Percentiles rank a stretch among this genome's conserved stretches.
Evolutionary conservation across 192 early-diverging fungal species (phyloP).

Genomic region (Podila verticillata): DNA sequence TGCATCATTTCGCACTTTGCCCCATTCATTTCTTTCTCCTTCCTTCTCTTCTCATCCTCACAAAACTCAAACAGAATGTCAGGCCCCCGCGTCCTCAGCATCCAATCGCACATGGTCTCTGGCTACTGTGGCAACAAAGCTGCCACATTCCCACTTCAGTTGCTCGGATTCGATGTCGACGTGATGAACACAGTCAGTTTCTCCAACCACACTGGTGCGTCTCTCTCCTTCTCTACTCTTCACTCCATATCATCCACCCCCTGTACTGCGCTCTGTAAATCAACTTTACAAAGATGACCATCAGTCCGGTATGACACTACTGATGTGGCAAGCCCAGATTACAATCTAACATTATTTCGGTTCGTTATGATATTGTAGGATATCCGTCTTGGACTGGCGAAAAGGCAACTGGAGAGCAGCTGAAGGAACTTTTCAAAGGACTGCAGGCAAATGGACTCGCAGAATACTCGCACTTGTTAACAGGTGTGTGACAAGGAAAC

Average conservation of each 20-base stretch:
- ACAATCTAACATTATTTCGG: neutral
- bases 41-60: neutral
- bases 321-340: no score
- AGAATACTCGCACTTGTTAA: constrained; percentile 84
- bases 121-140: constrained; percentile 82
- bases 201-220: constrained; percentile 88
- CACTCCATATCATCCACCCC: neutral
- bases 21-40: neutral
- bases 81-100: constrained; percentile 55
- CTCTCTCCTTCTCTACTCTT: no score
- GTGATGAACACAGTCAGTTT: constrained; percentile 94
- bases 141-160: constrained; percentile 91
- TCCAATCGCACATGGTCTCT: constrained; percentile 64
- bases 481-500: constrained; percentile 57
- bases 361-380: constrained; percentile 49
- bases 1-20: neutral
- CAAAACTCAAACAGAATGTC: neutral
- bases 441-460: constrained; percentile 78
- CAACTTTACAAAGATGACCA: neutral
- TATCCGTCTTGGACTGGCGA: constrained; percentile 82
- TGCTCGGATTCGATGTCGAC: constrained; percentile 91
- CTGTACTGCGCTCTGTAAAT: neutral
- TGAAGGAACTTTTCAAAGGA: constrained; percentile 77
- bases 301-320: no score
- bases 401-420: constrained; percentile 67